These are phyloP conservation scores for Apostasia ramifera DNA, from an alignment of 106 monocot genomes.

Conservation along the genomic window DNA sequence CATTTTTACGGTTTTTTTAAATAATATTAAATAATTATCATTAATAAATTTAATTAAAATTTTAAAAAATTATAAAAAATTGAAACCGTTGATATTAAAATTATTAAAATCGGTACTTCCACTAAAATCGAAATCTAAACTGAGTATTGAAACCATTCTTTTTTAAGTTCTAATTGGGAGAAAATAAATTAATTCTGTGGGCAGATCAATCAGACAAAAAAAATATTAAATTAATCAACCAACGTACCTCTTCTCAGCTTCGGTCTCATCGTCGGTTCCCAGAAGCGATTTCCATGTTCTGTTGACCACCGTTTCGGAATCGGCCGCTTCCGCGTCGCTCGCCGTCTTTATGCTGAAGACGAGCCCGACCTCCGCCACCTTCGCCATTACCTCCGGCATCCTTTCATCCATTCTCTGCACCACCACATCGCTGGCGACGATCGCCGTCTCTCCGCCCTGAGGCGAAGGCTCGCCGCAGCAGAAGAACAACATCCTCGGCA, in stretches of 20 bases:
- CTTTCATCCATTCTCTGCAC: not conserved
- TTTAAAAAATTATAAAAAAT: too few relatives aligned
- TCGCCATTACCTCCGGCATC: not conserved
- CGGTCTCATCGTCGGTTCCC: not conserved
- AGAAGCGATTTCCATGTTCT: not conserved
- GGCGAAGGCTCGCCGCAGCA: not conserved
- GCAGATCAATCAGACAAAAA: too few relatives aligned
- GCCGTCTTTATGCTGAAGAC: not conserved
- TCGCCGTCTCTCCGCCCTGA: constrained; percentile 1
- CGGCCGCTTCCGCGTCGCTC: not conserved
- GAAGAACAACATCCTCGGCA: not conserved
- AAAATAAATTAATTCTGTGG: too few relatives aligned
- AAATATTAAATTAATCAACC: too few relatives aligned
- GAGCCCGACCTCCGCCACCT: not conserved
- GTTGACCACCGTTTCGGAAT: not conserved
- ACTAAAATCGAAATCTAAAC: too few relatives aligned
- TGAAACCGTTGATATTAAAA: too few relatives aligned
- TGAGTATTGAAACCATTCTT: too few relatives aligned
- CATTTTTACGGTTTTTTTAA: too few relatives aligned
- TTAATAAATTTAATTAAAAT: too few relatives aligned
- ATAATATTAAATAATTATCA: too few relatives aligned
- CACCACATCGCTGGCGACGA: not conserved
- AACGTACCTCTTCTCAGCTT: not conserved
- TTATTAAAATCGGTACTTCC: too few relatives aligned
- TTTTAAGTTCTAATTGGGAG: too few relatives aligned